Conservation (phyloP, 208 protist genomes). For the Trypanosoma melophagium region DNA sequence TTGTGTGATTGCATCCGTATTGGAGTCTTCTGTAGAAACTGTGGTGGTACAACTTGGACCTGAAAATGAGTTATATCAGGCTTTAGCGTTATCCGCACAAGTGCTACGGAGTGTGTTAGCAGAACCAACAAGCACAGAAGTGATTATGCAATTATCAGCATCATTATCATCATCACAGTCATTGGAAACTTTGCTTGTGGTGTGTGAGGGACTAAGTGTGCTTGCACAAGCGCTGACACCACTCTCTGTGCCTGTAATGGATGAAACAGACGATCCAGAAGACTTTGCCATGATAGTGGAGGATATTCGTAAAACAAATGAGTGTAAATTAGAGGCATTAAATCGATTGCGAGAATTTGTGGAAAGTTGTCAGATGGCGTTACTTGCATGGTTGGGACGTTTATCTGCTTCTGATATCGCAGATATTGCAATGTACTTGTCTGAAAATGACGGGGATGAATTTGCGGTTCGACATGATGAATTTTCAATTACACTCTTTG, state of each 20-base stretch:
- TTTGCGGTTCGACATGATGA: slow-evolving; percentile 54
- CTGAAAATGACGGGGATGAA: slow-evolving; percentile 35
- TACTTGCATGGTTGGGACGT: slow-evolving; percentile 25
- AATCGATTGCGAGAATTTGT: slow-evolving; percentile 29
- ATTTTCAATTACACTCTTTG: slow-evolving; percentile 48
- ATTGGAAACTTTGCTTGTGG: slow-evolving; percentile 34
- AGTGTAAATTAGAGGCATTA: slow-evolving; percentile 32
- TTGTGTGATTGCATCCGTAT: slow-evolving; percentile 43
- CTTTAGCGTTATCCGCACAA: slow-evolving; percentile 46
- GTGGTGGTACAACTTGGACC: slow-evolving; percentile 46
- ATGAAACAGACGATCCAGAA: slow-evolving; percentile 64
- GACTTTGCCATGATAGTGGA: slow-evolving; percentile 50
- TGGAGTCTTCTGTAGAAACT: slow-evolving; percentile 58
- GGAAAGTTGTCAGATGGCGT: slow-evolving; percentile 15
- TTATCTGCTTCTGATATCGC: slow-evolving; percentile 10
- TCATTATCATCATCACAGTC: slow-evolving; percentile 10
- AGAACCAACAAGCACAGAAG: not conserved
- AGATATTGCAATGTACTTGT: slow-evolving; percentile 34
- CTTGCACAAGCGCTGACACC: slow-evolving; percentile 70
- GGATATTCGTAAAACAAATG: slow-evolving; percentile 27
- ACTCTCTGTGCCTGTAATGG: slow-evolving; percentile 51
- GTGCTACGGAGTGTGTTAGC: slow-evolving; percentile 37
- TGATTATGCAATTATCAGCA: not conserved
- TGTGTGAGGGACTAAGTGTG: slow-evolving; percentile 69
- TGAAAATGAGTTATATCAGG: slow-evolving; percentile 39